Conservation (phyloP, 768 basidiomycete genomes). For the Pseudohyphozyma bogoriensis region DNA sequence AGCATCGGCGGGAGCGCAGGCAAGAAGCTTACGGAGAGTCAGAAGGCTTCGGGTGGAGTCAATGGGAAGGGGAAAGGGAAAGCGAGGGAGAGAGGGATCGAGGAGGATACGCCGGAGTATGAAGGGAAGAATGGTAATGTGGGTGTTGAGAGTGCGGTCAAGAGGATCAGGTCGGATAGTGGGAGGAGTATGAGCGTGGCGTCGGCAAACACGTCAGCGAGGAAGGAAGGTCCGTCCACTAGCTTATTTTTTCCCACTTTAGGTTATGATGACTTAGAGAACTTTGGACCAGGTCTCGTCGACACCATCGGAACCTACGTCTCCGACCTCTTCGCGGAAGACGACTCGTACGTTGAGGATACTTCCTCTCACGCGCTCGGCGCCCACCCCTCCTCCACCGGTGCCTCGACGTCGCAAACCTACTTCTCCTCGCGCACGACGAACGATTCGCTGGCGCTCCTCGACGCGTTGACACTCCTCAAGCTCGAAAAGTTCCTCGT, state of each 20-base stretch:
- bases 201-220: background rate
- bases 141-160: constrained; percentile 13
- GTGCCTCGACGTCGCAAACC: constrained; percentile 37
- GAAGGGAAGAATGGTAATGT: background rate
- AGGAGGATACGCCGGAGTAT: too few relatives aligned
- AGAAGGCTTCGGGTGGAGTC: background rate
- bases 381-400: constrained; percentile 46
- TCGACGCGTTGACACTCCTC: constrained; percentile 51
- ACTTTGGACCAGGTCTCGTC: constrained; percentile 48
- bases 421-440: constrained; percentile 55
- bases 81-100: background rate
- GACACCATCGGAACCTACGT: constrained; percentile 67
- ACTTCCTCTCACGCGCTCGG: constrained; percentile 42
- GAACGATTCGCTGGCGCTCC: constrained; percentile 45
- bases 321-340: constrained; percentile 75
- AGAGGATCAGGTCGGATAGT: constrained; percentile 13
- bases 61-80: background rate
- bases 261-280: constrained; percentile 3
- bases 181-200: constrained; percentile 1
- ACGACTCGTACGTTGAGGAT: constrained; percentile 50
- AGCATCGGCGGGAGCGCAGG: background rate
- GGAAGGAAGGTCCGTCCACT: constrained; percentile 41
- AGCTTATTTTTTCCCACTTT: constrained; percentile 7
- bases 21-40: background rate
- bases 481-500: constrained; percentile 63